These are phyloP conservation scores for Colletotrichum agaves DNA, from an alignment of 2,329 filamentous ascomycete species.

Conservation along the genomic window DNA sequence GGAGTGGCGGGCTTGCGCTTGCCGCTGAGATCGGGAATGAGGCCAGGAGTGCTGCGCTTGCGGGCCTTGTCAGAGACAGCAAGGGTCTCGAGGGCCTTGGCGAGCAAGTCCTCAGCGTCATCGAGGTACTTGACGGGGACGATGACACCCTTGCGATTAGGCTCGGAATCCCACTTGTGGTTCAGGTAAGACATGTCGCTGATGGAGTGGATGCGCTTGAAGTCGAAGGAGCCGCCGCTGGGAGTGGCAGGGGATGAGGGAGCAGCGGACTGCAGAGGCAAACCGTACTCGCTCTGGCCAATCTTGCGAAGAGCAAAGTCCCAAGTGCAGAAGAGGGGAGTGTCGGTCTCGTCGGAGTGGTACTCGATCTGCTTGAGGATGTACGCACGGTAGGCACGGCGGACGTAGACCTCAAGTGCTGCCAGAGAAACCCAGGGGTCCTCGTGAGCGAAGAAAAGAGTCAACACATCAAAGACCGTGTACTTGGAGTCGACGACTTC, in stretches of 20 bases:
- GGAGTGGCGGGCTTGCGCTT: conserved; percentile 71
- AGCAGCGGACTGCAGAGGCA: conserved; percentile 81
- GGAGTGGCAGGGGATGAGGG: conserved; percentile 88
- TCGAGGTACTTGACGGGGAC: conserved; percentile 94
- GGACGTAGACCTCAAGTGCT: conserved; percentile 94
- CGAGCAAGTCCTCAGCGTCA: conserved; percentile 88
- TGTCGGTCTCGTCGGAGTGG: conserved; percentile 76
- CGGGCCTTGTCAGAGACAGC: conserved; percentile 69
- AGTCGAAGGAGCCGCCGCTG: conserved; percentile 65
- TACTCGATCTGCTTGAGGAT: conserved; percentile 91
- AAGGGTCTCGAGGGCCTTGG: conserved; percentile 86
- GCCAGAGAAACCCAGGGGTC: conserved; percentile 95
- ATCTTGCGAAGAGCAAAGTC: conserved; percentile 96
- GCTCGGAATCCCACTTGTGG: conserved; percentile 78
- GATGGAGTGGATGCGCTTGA: conserved; percentile 91
- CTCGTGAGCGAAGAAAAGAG: conserved; percentile 93
- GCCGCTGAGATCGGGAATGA: conserved; percentile 78
- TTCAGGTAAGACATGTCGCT: conserved; percentile 94
- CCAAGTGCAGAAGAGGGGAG: conserved; percentile 86
- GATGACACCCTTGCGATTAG: conserved; percentile 90
- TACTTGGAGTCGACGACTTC: conserved; percentile 99
- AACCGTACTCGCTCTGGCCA: conserved; percentile 88
- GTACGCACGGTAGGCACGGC: conserved; percentile 96
- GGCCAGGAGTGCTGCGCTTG: conserved; percentile 63
- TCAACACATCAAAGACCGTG: conserved; percentile 96